Evolutionary conservation across 192 early-diverging fungal genomes (phyloP).

Genomic region (Thamnidium elegans): DNA sequence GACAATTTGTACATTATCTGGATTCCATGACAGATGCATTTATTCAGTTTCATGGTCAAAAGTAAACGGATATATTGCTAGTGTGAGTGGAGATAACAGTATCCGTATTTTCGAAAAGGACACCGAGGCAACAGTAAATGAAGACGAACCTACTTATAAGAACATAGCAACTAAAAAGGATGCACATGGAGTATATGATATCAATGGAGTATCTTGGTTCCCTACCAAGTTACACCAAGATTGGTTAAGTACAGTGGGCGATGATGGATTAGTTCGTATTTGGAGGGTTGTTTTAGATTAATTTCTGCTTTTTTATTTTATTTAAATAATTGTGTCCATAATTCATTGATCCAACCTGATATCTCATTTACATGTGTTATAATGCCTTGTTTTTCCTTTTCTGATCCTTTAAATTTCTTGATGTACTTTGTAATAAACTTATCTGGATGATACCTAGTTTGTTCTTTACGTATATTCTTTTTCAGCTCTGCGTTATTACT

Average conservation of each 20-base stretch:
- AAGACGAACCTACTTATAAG: slow-evolving; percentile 27
- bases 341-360: slow-evolving; percentile 32
- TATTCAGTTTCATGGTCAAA: slow-evolving; percentile 93
- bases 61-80: slow-evolving; percentile 69
- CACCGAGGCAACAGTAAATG: slow-evolving; percentile 6
- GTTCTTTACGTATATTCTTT: slow-evolving; percentile 29
- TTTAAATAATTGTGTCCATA: slow-evolving; percentile 24
- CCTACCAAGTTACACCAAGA: slow-evolving; percentile 58
- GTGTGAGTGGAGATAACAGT: slow-evolving; percentile 79
- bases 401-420: slow-evolving; percentile 10
- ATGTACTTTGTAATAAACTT: slow-evolving; percentile 30
- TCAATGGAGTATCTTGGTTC: slow-evolving; percentile 90
- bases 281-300: slow-evolving; percentile 56
- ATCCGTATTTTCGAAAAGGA: slow-evolving; percentile 61
- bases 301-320: not conserved
- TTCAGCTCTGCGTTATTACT: slow-evolving; percentile 8
- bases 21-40: slow-evolving; percentile 81
- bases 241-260: slow-evolving; percentile 85
- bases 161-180: slow-evolving; percentile 44
- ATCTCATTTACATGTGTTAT: slow-evolving; percentile 26
- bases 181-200: slow-evolving; percentile 84
- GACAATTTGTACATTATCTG: slow-evolving; percentile 61
- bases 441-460: slow-evolving; percentile 35
- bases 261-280: slow-evolving; percentile 83
- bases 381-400: slow-evolving; percentile 26